Conservation (phyloP, 306 rosid genomes). For the Cicer cuneatum region DNA sequence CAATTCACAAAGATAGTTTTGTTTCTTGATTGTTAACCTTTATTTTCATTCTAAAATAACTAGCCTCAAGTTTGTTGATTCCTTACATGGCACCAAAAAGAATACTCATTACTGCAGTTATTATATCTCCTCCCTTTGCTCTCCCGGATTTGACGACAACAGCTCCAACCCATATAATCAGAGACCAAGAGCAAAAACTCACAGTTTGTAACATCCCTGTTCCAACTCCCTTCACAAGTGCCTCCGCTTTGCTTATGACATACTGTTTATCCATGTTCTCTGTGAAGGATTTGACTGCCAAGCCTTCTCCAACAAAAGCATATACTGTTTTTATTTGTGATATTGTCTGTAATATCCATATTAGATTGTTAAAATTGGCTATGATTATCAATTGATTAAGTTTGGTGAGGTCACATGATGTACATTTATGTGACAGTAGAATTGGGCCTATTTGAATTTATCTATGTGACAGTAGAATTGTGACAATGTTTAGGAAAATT, state of each 20-base stretch:
- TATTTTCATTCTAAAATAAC: not conserved
- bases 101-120: slow-evolving; percentile 88
- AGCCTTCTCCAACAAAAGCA: slow-evolving; percentile 81
- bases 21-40: not conserved
- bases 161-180: slow-evolving; percentile 89
- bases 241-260: slow-evolving; percentile 71
- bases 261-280: slow-evolving; percentile 65
- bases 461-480: no score
- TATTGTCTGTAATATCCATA: slow-evolving; percentile 61
- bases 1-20: slow-evolving; percentile 32
- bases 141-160: slow-evolving; percentile 64
- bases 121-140: slow-evolving; percentile 73
- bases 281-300: slow-evolving; percentile 61
- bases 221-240: slow-evolving; percentile 82
- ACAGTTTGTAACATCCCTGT: slow-evolving; percentile 86
- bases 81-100: slow-evolving; percentile 92
- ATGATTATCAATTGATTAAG: not conserved
- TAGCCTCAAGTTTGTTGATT: slow-evolving; percentile 14
- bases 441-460: no score
- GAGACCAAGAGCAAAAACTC: slow-evolving; percentile 80
- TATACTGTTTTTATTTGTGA: slow-evolving; percentile 87
- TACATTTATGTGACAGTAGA: slow-evolving; percentile 3
- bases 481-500: no score
- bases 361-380: slow-evolving; percentile 27
- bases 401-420: not conserved